phyloP scores from a whole-genome alignment of 345 rosid genomes.

The Arabidopsis arenosa region DNA sequence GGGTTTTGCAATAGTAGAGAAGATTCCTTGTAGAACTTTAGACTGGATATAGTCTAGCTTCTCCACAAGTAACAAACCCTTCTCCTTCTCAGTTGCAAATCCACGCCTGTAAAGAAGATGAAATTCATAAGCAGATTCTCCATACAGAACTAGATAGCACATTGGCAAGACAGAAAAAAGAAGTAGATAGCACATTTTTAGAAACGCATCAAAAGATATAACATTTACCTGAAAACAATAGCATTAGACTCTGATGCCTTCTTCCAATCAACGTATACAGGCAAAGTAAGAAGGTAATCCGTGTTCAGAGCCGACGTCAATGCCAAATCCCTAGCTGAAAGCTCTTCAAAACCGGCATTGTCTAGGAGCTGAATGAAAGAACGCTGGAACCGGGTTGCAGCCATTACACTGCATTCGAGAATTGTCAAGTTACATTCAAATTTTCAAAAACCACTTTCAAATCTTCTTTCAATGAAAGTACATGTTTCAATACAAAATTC shows the following conservation, averaged over 20 bases:
- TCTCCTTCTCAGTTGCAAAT: conserved; percentile 91
- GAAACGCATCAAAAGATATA: not conserved
- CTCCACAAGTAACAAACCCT: conserved; percentile 82
- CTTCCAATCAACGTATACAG: conserved; percentile 91
- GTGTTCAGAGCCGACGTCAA: conserved; percentile 86
- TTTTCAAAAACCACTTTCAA: conserved; percentile 2
- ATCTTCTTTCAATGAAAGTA: conserved; percentile 2
- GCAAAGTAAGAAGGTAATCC: conserved; percentile 93
- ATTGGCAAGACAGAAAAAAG: not conserved
- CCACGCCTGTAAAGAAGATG: conserved; percentile 72
- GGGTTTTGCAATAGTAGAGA: conserved; percentile 74
- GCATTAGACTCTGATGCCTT: conserved; percentile 85
- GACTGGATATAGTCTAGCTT: conserved; percentile 94
- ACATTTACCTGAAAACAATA: conserved; percentile 77
- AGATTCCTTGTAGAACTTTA: conserved; percentile 66
- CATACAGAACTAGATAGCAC: not conserved
- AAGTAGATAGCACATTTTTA: not conserved
- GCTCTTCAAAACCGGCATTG: conserved; percentile 88
- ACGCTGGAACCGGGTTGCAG: conserved; percentile 87
- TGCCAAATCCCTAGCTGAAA: conserved; percentile 84
- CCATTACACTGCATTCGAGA: conserved; percentile 60
- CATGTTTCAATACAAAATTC: not conserved
- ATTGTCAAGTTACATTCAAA: not conserved
- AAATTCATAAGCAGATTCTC: conserved; percentile 10
- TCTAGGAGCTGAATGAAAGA: conserved; percentile 88